Evolutionary conservation across 2,329 filamentous ascomycete genomes (phyloP).

Genomic region (Colletotrichum abscissum): DNA sequence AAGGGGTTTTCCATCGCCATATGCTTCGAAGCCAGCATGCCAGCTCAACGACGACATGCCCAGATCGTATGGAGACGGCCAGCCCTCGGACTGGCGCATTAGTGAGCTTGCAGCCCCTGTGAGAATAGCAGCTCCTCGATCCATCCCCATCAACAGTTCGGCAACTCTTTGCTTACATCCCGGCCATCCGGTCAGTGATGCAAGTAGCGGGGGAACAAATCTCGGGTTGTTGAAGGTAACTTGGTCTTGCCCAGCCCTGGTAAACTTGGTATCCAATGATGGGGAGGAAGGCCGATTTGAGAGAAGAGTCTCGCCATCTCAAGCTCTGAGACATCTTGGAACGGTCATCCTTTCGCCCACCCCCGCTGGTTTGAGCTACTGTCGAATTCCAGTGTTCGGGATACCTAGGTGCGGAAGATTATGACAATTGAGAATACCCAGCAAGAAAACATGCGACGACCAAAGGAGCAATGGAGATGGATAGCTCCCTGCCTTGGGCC

Average conservation of each 20-base stretch:
- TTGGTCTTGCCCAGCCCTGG: not conserved
- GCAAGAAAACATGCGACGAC: not conserved
- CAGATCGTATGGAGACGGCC: conserved; percentile 10
- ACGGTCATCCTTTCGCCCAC: conserved; percentile 2
- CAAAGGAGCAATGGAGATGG: not conserved
- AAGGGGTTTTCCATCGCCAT: no score
- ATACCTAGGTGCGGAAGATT: conserved; percentile 1
- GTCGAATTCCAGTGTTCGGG: not conserved
- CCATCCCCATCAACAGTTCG: conserved; percentile 4
- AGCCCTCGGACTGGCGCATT: not conserved
- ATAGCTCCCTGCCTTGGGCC: conserved; percentile 9
- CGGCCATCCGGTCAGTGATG: not conserved
- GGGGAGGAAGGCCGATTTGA: not conserved
- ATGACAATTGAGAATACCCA: not conserved
- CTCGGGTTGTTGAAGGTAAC: not conserved
- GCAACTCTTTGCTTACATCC: conserved; percentile 3
- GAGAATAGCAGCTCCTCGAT: conserved; percentile 6
- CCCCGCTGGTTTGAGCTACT: not conserved
- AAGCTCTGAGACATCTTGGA: conserved; percentile 16
- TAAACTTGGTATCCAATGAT: not conserved
- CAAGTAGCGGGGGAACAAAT: conserved; percentile 4
- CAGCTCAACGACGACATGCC: not conserved
- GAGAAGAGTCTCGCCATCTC: not conserved
- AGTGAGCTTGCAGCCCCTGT: conserved; percentile 6
- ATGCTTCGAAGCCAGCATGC: no score